A percentile compares a stretch with the other conserved stretches of the same genome.
phyloP scores from a whole-genome alignment of 768 basidiomycete genomes.

The Termitomyces sp. region DNA sequence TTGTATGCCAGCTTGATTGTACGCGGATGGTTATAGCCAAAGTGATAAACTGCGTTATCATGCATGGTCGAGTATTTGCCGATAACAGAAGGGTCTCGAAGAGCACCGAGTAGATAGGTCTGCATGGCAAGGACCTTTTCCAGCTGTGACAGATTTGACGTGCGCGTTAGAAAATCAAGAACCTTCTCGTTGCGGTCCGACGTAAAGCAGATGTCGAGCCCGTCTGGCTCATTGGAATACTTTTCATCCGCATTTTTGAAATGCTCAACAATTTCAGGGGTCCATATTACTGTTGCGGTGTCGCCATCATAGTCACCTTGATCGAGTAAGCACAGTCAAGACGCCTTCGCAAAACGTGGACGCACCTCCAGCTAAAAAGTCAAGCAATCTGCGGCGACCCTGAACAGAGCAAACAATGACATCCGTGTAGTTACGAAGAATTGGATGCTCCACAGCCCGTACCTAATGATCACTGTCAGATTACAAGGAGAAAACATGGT shows the following conservation, averaged over 20 bases:
- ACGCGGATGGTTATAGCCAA: slow-evolving; percentile 46
- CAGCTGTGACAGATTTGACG: slow-evolving; percentile 14
- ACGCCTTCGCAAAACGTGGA: not conserved
- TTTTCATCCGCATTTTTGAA: slow-evolving; percentile 53
- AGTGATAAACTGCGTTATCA: slow-evolving; percentile 47
- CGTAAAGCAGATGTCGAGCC: slow-evolving; percentile 37
- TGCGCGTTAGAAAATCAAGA: slow-evolving; percentile 33
- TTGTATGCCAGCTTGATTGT: slow-evolving; percentile 56
- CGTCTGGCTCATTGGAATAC: slow-evolving; percentile 46
- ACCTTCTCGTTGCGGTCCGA: slow-evolving; percentile 40
- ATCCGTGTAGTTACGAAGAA: slow-evolving; percentile 46
- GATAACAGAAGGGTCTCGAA: slow-evolving; percentile 41
- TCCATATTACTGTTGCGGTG: slow-evolving; percentile 54
- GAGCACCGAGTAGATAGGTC: slow-evolving; percentile 43
- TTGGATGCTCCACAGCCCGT: slow-evolving; percentile 48
- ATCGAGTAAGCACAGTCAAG: not conserved
- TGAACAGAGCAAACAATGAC: slow-evolving; percentile 58
- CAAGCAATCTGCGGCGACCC: slow-evolving; percentile 53
- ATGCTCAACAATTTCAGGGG: slow-evolving; percentile 46
- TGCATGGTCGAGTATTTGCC: slow-evolving; percentile 57
- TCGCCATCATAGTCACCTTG: slow-evolving; percentile 75
- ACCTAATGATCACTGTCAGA: slow-evolving; percentile 33
- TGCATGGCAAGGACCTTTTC: slow-evolving; percentile 39
- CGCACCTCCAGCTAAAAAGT: slow-evolving; percentile 62
- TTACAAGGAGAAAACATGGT: not conserved